Conservation (phyloP, 129 eudicot species). For the Escallonia herrerae region DNA sequence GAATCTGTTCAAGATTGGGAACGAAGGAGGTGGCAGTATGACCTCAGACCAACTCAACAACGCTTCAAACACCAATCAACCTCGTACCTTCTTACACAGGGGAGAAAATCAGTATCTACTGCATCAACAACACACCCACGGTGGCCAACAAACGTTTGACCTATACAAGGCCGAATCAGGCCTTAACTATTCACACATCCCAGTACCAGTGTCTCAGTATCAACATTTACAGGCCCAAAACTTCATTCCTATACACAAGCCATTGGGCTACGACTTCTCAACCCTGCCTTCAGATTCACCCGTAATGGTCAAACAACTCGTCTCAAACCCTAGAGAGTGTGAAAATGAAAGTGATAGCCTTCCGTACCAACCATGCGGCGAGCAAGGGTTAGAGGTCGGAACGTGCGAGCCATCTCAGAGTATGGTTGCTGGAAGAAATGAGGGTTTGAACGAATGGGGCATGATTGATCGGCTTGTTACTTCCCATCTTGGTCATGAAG, state of each 20-base stretch:
- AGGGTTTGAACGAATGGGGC: not conserved
- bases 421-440: slow-evolving; percentile 5
- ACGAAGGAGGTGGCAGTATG: slow-evolving; percentile 34
- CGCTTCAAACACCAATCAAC: slow-evolving; percentile 10
- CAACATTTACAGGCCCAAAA: slow-evolving; percentile 28
- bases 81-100: slow-evolving; percentile 27
- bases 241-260: slow-evolving; percentile 17
- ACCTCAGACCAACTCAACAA: slow-evolving; percentile 37
- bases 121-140: slow-evolving; percentile 34
- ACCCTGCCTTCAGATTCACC: not conserved
- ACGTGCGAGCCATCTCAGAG: not conserved
- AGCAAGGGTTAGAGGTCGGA: not conserved
- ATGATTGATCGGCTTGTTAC: not conserved
- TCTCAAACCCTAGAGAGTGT: not conserved
- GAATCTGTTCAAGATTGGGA: slow-evolving; percentile 69
- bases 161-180: slow-evolving; percentile 13
- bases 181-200: slow-evolving; percentile 51
- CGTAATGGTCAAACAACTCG: not conserved
- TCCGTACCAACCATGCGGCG: not conserved
- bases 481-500: not conserved
- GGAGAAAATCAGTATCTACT: slow-evolving; percentile 34
- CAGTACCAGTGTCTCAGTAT: slow-evolving; percentile 20
- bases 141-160: slow-evolving; percentile 31
- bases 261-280: not conserved
- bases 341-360: not conserved